phyloP scores from a whole-genome alignment of 768 basidiomycete genomes.

The Phlegmacium glaucopus region DNA sequence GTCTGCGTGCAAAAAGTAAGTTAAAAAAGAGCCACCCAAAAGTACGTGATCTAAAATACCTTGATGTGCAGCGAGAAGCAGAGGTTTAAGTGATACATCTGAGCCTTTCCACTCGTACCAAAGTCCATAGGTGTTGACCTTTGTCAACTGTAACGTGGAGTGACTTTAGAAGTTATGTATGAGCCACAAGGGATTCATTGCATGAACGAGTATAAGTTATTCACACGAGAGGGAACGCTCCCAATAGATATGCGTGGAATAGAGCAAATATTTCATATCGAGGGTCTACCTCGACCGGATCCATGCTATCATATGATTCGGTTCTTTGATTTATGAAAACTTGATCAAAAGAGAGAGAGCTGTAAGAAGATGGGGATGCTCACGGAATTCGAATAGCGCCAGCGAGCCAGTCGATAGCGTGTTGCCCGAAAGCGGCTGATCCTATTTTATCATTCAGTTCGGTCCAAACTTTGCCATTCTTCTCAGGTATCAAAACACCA shows the following conservation, averaged over 20 bases:
- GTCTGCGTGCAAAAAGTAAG: constrained; percentile 32
- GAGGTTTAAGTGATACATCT: constrained; percentile 58
- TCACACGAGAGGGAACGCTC: constrained; percentile 60
- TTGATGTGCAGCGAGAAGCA: constrained; percentile 68
- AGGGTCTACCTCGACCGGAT: constrained; percentile 42
- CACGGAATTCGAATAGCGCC: constrained; percentile 47
- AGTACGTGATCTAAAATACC: constrained; percentile 29
- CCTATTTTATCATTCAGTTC: constrained; percentile 27
- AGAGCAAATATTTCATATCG: constrained; percentile 52
- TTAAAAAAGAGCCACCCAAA: neutral
- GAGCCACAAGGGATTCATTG: neutral
- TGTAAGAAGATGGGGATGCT: constrained; percentile 10
- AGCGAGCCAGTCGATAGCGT: constrained; percentile 44
- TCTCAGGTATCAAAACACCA: constrained; percentile 36
- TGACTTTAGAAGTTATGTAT: constrained; percentile 38
- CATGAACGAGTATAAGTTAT: constrained; percentile 21
- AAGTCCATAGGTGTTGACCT: constrained; percentile 77
- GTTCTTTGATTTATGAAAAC: constrained; percentile 34
- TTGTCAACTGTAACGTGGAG: constrained; percentile 53
- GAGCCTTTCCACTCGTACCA: constrained; percentile 71
- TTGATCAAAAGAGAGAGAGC: neutral
- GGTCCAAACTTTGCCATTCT: constrained; percentile 36
- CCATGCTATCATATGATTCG: constrained; percentile 50
- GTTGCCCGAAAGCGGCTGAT: constrained; percentile 34
- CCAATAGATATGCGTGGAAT: constrained; percentile 53